These are phyloP conservation scores for Myriosclerotinia curreyana DNA, from an alignment of 2,329 filamentous ascomycete species.

Conservation along the genomic window DNA sequence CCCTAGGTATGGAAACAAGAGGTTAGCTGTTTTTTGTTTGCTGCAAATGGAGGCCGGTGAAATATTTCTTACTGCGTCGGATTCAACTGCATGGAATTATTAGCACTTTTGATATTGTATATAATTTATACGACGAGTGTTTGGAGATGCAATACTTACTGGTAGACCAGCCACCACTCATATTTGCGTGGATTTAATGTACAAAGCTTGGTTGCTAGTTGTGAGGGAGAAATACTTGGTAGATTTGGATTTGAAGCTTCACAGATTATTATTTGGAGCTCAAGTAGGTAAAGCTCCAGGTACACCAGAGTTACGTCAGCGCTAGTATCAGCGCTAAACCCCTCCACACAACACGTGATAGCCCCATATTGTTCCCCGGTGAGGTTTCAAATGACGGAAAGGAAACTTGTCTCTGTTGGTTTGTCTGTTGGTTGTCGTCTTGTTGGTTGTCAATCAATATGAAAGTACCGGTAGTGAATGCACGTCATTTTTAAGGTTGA, in stretches of 20 bases:
- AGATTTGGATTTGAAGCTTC: constrained; percentile 18
- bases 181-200: constrained; percentile 39
- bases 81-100: constrained; percentile 61
- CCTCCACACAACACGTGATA: constrained; percentile 18
- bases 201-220: constrained; percentile 2
- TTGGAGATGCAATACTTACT: constrained; percentile 49
- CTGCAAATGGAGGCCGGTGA: not conserved
- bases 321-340: constrained; percentile 12
- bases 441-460: not conserved
- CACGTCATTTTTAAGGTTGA: constrained; percentile 12
- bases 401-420: too few relatives aligned
- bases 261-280: constrained; percentile 9
- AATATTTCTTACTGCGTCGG: constrained; percentile 72
- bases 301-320: constrained; percentile 8
- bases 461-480: not conserved
- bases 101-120: constrained; percentile 27
- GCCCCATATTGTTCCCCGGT: constrained; percentile 1
- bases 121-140: constrained; percentile 17
- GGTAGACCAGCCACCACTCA: constrained; percentile 92
- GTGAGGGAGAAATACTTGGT: not conserved
- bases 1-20: constrained; percentile 54
- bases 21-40: constrained; percentile 13
- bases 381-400: not conserved
- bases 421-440: too few relatives aligned
- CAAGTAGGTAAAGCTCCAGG: constrained; percentile 15